A percentile compares a stretch with the other conserved stretches of the same genome.
Conservation (phyloP, 352 stramenopile genomes). For the Globisporangium cylindrosporum region DNA sequence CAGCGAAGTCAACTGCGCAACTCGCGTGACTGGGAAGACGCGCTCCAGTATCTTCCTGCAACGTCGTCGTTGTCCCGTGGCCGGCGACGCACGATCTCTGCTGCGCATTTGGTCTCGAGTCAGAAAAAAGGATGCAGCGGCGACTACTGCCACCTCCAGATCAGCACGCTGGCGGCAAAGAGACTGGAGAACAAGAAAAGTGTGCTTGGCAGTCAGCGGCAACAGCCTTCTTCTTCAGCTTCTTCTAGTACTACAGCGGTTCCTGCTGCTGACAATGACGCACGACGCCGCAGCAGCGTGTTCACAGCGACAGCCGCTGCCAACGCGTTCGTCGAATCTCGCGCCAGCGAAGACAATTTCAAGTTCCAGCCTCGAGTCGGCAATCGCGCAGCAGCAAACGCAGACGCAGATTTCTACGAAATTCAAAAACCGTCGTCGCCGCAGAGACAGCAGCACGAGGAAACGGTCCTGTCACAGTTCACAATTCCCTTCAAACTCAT, state of each 20-base stretch:
- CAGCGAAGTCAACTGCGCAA: conserved; percentile 31
- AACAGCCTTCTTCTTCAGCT: conserved; percentile 3
- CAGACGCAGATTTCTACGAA: conserved; percentile 17
- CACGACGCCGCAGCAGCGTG: conserved; percentile 40
- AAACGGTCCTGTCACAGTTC: conserved; percentile 21
- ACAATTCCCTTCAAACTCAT: conserved; percentile 82
- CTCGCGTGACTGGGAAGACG: conserved; percentile 46
- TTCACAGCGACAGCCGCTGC: conserved; percentile 48
- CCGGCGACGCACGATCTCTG: conserved; percentile 48
- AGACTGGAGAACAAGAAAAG: conserved; percentile 38
- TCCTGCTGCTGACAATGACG: conserved; percentile 18
- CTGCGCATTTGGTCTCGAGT: conserved; percentile 65
- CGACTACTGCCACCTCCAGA: conserved; percentile 59
- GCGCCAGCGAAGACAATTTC: conserved; percentile 23
- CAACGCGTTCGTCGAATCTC: conserved; percentile 50
- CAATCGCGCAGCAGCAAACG: conserved; percentile 28
- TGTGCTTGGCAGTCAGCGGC: conserved; percentile 3
- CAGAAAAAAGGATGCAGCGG: conserved; percentile 71
- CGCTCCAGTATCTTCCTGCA: conserved; percentile 49
- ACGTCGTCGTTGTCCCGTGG: conserved; percentile 57
- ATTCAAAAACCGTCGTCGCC: conserved; percentile 6
- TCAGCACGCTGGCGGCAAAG: conserved; percentile 35
- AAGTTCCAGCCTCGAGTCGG: conserved; percentile 12
- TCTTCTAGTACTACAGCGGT: background rate
- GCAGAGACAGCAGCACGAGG: conserved; percentile 18